Percentiles rank a stretch among this genome's conserved stretches.
These are phyloP conservation scores for Ceratocystis eucalypticola DNA, from an alignment of 2,329 filamentous ascomycete genomes.

Conservation along the genomic window DNA sequence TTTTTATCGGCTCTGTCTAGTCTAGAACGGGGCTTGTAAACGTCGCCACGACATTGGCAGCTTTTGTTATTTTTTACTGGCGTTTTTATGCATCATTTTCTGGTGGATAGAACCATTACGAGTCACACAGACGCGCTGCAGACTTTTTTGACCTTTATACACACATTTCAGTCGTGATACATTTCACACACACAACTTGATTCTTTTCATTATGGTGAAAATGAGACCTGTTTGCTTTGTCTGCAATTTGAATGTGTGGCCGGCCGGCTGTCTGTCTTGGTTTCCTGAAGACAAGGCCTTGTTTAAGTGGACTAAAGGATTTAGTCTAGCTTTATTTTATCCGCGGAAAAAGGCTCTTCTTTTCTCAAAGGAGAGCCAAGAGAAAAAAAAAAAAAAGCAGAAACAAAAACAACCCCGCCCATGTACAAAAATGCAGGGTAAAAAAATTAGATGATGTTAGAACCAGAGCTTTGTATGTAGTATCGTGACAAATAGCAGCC, in stretches of 20 bases:
- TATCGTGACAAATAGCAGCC: not conserved
- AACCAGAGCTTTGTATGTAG: not conserved
- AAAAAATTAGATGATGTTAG: not conserved
- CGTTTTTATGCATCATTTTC: not conserved
- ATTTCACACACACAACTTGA: not conserved
- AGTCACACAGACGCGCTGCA: not conserved
- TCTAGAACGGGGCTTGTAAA: not conserved
- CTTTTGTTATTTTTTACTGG: not conserved
- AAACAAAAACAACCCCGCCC: not conserved
- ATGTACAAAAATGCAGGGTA: not conserved
- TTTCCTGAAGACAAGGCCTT: too few relatives aligned
- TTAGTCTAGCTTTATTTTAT: too few relatives aligned
- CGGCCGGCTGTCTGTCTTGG: too few relatives aligned
- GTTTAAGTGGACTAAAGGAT: too few relatives aligned
- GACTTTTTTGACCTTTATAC: not conserved
- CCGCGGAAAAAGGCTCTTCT: too few relatives aligned
- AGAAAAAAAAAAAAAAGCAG: too few relatives aligned
- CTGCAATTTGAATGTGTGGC: too few relatives aligned
- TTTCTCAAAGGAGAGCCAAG: too few relatives aligned
- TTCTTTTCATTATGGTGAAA: not conserved
- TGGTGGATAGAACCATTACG: not conserved
- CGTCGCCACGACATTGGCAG: not conserved
- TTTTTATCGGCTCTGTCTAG: not conserved
- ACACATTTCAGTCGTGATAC: not conserved
- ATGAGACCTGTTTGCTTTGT: not conserved